A percentile compares a stretch with the other conserved stretches of the same genome.
These are phyloP conservation scores for Penicillium vulpinum DNA, from an alignment of 2,329 filamentous ascomycete genomes.

Conservation along the genomic window DNA sequence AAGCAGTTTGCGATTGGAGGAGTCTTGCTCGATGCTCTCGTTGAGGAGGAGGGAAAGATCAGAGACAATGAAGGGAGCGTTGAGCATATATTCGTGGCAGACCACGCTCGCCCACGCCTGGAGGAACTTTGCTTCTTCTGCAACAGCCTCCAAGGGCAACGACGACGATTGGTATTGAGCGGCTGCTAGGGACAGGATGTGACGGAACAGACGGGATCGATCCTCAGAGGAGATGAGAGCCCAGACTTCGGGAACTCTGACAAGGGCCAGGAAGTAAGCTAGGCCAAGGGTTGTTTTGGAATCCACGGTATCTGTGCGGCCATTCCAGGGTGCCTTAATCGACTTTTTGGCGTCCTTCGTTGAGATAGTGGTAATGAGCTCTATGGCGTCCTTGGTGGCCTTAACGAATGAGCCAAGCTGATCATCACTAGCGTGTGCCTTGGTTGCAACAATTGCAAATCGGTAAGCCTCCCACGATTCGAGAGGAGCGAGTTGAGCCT, in stretches of 20 bases:
- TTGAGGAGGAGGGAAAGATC: slow-evolving; percentile 39
- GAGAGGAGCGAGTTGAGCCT: slow-evolving; percentile 28
- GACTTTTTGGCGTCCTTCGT: slow-evolving; percentile 27
- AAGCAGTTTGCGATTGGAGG: slow-evolving; percentile 29
- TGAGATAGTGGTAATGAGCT: slow-evolving; percentile 27
- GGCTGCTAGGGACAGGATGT: slow-evolving; percentile 34
- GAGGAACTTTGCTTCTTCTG: slow-evolving; percentile 32
- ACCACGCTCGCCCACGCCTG: slow-evolving; percentile 41
- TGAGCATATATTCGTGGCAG: slow-evolving; percentile 43
- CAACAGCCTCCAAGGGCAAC: slow-evolving; percentile 27
- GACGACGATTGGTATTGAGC: slow-evolving; percentile 29
- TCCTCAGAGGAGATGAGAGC: slow-evolving; percentile 30
- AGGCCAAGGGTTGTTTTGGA: slow-evolving; percentile 33
- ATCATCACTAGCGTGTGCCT: slow-evolving; percentile 19
- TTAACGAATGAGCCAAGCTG: slow-evolving; percentile 27
- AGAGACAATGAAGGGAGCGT: slow-evolving; percentile 33
- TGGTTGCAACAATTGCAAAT: slow-evolving; percentile 32
- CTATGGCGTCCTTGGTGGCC: slow-evolving; percentile 27
- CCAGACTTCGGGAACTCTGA: slow-evolving; percentile 35
- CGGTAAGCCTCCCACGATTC: slow-evolving; percentile 42
- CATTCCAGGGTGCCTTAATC: slow-evolving; percentile 38
- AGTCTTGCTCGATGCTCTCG: slow-evolving; percentile 33
- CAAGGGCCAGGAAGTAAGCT: slow-evolving; percentile 37
- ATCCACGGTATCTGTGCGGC: slow-evolving; percentile 37
- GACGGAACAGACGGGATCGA: slow-evolving; percentile 35